phyloP scores from a whole-genome alignment of 768 basidiomycete genomes.

The Russula griseocarnosa region DNA sequence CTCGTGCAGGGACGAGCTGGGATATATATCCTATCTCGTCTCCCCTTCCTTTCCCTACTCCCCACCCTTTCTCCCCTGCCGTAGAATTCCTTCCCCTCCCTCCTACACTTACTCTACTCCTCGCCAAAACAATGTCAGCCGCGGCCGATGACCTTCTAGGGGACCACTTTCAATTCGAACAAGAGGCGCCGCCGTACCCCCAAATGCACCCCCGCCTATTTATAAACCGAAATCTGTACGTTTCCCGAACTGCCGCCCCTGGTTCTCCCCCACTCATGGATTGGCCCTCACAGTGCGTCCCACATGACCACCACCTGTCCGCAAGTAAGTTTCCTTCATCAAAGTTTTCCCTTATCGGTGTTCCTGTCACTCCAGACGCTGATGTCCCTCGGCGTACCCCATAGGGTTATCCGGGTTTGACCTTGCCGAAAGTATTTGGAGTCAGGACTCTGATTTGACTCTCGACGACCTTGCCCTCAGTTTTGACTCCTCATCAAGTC shows the following conservation, averaged over 20 bases:
- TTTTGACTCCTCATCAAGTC: conserved; percentile 18
- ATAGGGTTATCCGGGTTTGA: conserved; percentile 23
- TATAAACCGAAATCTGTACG: conserved; percentile 16
- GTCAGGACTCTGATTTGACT: conserved; percentile 22
- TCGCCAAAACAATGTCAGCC: conserved; percentile 1
- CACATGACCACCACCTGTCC: background rate
- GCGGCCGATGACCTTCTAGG: conserved; percentile 11
- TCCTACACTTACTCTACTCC: background rate
- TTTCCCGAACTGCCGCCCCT: background rate
- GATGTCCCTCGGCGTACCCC: background rate
- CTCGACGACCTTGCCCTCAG: conserved; percentile 25
- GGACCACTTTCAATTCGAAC: conserved; percentile 8
- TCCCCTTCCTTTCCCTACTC: background rate
- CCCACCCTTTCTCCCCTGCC: background rate
- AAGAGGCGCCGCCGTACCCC: conserved; percentile 15
- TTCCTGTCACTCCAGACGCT: conserved; percentile 2
- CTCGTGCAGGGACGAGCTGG: background rate
- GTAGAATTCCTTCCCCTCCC: background rate
- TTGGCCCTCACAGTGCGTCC: conserved; percentile 1
- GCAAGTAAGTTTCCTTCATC: conserved; percentile 9
- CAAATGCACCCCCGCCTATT: background rate
- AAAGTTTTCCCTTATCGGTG: too few species aligned
- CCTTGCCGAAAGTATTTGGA: conserved; percentile 28
- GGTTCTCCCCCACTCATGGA: background rate
- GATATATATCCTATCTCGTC: conserved; percentile 23